Evolutionary conservation across 1,139 yeast genomes (phyloP).

Genomic region (Candida buenavistaensis): DNA sequence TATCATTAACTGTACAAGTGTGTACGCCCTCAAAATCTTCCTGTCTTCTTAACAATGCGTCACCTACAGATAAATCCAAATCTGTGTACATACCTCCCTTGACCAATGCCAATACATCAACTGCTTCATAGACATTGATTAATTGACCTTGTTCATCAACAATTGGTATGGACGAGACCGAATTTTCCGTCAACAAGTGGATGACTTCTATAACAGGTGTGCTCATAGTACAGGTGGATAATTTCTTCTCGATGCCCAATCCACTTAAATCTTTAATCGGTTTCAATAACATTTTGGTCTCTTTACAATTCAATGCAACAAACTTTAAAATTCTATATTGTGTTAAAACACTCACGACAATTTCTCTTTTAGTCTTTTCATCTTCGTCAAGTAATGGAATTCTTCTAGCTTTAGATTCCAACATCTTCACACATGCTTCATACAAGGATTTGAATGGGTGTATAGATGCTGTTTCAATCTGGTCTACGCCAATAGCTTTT

Average conservation of each 20-base stretch:
- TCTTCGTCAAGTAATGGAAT: slow-evolving; percentile 94
- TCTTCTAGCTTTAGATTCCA: slow-evolving; percentile 85
- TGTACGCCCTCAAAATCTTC: slow-evolving; percentile 98
- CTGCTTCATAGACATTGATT: slow-evolving; percentile 93
- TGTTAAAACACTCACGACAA: slow-evolving; percentile 91
- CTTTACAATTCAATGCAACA: slow-evolving; percentile 94
- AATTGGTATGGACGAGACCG: slow-evolving; percentile 91
- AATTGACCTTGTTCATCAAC: slow-evolving; percentile 75
- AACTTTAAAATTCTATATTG: slow-evolving; percentile 95
- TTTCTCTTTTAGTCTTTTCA: slow-evolving; percentile 89
- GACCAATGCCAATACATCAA: slow-evolving; percentile 87
- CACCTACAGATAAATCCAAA: slow-evolving; percentile 89
- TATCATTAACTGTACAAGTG: slow-evolving; percentile 87
- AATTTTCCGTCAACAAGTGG: slow-evolving; percentile 71
- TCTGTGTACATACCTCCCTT: slow-evolving; percentile 96
- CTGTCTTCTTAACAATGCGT: slow-evolving; percentile 89
- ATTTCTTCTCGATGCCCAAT: slow-evolving; percentile 55
- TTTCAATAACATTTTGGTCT: slow-evolving; percentile 78
- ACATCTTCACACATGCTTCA: slow-evolving; percentile 94
- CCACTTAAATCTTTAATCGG: slow-evolving; percentile 68
- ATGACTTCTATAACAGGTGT: slow-evolving; percentile 96
- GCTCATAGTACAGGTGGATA: slow-evolving; percentile 82
- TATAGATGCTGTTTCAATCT: slow-evolving; percentile 83
- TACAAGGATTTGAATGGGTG: slow-evolving; percentile 90
- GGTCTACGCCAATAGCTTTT: slow-evolving; percentile 82